A percentile compares a stretch with the other conserved stretches of the same genome.
phyloP scores from a whole-genome alignment of 2,329 filamentous ascomycete species.

The Colletotrichum chlorophyti region DNA sequence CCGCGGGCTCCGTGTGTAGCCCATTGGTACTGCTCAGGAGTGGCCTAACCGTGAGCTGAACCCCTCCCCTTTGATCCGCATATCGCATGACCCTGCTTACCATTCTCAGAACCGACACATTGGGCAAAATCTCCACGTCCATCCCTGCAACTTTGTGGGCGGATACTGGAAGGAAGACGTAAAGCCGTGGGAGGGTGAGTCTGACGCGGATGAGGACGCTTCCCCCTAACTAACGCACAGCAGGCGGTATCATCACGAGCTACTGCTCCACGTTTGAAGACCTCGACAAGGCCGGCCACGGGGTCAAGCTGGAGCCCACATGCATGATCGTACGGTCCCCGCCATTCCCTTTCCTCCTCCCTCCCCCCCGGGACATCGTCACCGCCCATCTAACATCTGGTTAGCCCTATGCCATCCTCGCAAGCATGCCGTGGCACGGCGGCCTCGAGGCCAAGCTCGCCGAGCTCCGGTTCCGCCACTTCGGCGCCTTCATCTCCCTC shows the following conservation, averaged over 20 bases:
- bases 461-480: conserved; percentile 71
- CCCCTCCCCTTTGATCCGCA: not conserved
- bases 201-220: not conserved
- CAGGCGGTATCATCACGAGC: conserved; percentile 79
- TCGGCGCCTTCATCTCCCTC: conserved; percentile 76
- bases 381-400: conserved; percentile 21
- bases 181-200: conserved; percentile 68
- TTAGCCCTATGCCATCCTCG: conserved; percentile 69
- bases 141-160: conserved; percentile 69
- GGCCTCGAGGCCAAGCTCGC: conserved; percentile 77
- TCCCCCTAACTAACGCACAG: conserved; percentile 30
- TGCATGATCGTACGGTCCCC: conserved; percentile 68
- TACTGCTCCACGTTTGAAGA: conserved; percentile 82
- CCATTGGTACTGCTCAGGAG: conserved; percentile 80
- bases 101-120: conserved; percentile 73
- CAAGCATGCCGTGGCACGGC: conserved; percentile 69
- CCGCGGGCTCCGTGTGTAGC: conserved; percentile 77
- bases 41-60: conserved; percentile 67
- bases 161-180: conserved; percentile 75
- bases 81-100: conserved; percentile 30
- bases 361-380: no score
- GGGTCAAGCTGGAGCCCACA: conserved; percentile 79
- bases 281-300: conserved; percentile 80
- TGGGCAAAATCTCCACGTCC: conserved; percentile 81
- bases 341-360: not conserved